Conservation (phyloP, 768 basidiomycete genomes). For the Gyrodon lividus region DNA sequence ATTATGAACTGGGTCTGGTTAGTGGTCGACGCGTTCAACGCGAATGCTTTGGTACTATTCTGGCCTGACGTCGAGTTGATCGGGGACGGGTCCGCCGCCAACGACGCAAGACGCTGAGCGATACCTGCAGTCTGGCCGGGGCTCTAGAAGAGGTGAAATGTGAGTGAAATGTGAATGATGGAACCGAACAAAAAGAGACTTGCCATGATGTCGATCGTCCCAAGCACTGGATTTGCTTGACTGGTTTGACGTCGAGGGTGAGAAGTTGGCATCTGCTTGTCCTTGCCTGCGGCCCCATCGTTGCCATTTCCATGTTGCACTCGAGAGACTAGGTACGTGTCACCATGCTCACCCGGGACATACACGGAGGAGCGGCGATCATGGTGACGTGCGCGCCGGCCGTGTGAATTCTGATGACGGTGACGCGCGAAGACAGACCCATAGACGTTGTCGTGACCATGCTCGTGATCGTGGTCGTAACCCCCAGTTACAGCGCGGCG, state of each 20-base stretch:
- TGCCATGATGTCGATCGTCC: conserved; percentile 51
- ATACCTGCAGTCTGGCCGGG: conserved; percentile 1
- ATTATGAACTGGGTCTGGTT: conserved; percentile 47
- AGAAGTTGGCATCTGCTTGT: not conserved
- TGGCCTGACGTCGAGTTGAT: conserved; percentile 32
- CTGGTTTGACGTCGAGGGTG: conserved; percentile 13
- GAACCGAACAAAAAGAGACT: conserved; percentile 19
- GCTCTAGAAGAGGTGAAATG: conserved; percentile 2
- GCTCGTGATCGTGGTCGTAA: not conserved
- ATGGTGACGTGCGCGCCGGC: conserved; percentile 7
- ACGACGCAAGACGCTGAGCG: conserved; percentile 21
- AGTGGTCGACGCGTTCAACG: conserved; percentile 49
- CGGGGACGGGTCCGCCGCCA: conserved; percentile 17
- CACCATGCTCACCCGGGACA: conserved; percentile 25
- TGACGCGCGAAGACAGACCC: conserved; percentile 21
- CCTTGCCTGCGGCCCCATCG: not conserved
- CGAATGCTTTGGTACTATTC: conserved; percentile 31
- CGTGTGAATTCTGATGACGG: conserved; percentile 15
- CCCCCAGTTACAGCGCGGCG: conserved; percentile 4
- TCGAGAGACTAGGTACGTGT: conserved; percentile 27
- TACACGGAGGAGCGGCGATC: conserved; percentile 22
- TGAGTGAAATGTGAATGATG: conserved; percentile 3
- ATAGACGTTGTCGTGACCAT: conserved; percentile 7
- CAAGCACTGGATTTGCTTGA: conserved; percentile 37
- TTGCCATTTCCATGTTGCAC: not conserved